Percentiles rank a stretch among this genome's conserved stretches.
Evolutionary conservation across 257 asterid genomes (phyloP).

Genomic region (Nicotiana tabacum): DNA sequence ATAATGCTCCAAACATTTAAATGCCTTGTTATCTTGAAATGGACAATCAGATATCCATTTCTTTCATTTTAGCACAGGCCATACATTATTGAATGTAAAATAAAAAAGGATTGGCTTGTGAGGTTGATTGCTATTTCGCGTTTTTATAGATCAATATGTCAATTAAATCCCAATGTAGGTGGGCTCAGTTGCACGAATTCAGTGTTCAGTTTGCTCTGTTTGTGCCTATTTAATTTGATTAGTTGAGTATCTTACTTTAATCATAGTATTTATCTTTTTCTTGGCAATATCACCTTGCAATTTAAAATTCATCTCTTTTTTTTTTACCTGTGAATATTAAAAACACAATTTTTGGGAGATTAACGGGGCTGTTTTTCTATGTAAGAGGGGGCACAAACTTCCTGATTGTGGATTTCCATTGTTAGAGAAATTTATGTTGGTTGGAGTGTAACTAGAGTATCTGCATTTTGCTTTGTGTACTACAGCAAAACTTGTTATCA

Average conservation of each 20-base stretch:
- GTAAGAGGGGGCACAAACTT: not conserved
- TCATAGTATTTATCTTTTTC: not conserved
- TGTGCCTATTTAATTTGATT: not conserved
- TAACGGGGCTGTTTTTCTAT: not conserved
- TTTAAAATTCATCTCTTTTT: not conserved
- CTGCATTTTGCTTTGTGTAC: not conserved
- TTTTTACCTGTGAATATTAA: not conserved
- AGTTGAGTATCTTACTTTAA: not conserved
- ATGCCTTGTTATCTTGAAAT: conserved; percentile 16
- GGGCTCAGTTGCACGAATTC: not conserved
- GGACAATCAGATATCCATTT: conserved; percentile 13
- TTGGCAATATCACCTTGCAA: not conserved
- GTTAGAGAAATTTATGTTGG: not conserved
- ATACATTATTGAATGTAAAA: conserved; percentile 1
- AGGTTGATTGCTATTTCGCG: not conserved
- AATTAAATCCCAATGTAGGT: not conserved
- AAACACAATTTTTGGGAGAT: not conserved
- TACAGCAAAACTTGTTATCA: conserved; percentile 27
- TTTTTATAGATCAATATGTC: not conserved
- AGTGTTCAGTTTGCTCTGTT: not conserved
- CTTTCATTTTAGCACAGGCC: conserved; percentile 1
- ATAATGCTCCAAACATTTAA: conserved; percentile 25
- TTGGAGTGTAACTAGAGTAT: not conserved
- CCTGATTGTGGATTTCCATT: not conserved
- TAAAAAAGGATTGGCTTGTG: too few species aligned